phyloP scores from a whole-genome alignment of 495 filamentous ascomycete genomes.

The Cairneyella variabilis region DNA sequence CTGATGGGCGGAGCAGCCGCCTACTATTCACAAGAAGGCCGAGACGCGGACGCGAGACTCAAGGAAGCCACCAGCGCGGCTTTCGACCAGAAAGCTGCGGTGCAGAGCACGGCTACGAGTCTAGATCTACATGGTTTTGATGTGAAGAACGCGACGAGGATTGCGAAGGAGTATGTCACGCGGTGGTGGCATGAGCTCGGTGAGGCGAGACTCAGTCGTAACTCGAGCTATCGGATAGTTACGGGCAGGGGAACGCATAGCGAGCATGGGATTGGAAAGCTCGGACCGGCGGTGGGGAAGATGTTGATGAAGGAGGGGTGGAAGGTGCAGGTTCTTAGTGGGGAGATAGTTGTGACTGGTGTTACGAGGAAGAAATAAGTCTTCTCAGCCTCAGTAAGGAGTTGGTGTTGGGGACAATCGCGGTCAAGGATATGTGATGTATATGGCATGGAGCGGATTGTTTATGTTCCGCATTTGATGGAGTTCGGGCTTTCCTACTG shows the following conservation, averaged over 20 bases:
- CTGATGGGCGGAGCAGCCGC: conserved; percentile 64
- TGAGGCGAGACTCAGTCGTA: conserved; percentile 34
- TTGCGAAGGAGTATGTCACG: conserved; percentile 61
- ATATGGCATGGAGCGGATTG: neutral
- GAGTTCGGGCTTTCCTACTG: too few species aligned
- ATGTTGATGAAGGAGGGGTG: conserved; percentile 77
- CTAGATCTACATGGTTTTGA: conserved; percentile 81
- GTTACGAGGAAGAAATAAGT: conserved; percentile 24
- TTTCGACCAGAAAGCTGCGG: conserved; percentile 52
- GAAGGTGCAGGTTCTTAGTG: conserved; percentile 68
- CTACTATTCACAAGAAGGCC: conserved; percentile 58
- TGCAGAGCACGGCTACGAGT: conserved; percentile 34
- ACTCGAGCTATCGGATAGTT: conserved; percentile 62
- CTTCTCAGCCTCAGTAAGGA: neutral
- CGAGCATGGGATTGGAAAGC: conserved; percentile 64
- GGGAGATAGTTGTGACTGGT: conserved; percentile 62
- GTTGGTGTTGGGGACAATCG: neutral
- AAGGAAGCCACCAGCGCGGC: conserved; percentile 43
- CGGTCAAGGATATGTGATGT: neutral
- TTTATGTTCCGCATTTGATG: too few species aligned
- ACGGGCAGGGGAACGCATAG: conserved; percentile 80
- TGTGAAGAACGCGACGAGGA: conserved; percentile 74
- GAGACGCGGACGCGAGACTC: conserved; percentile 44
- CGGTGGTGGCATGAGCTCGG: conserved; percentile 78
- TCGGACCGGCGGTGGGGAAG: conserved; percentile 78